phyloP scores from a whole-genome alignment of 306 rosid genomes.

The Luffa acutangula region DNA sequence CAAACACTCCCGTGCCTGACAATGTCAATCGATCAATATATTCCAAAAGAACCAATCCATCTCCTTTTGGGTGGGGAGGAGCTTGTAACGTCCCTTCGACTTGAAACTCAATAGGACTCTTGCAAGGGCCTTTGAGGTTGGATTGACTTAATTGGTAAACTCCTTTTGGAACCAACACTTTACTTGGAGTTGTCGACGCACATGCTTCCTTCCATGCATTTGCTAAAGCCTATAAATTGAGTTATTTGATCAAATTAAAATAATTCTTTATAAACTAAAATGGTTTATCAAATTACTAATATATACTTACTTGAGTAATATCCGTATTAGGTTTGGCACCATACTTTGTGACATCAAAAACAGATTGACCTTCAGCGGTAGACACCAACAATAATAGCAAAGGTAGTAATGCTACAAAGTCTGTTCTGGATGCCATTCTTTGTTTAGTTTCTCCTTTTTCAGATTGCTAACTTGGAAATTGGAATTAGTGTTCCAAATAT shows the following conservation, averaged over 20 bases:
- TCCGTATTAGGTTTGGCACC: constrained; percentile 15
- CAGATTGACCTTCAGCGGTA: background rate
- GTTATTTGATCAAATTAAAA: background rate
- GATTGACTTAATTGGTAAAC: background rate
- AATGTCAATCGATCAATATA: constrained; percentile 18
- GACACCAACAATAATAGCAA: background rate
- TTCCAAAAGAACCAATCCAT: constrained; percentile 28
- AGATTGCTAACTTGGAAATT: background rate
- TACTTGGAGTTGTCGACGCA: constrained; percentile 4
- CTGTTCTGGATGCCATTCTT: background rate
- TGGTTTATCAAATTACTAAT: background rate
- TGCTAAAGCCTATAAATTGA: constrained; percentile 7
- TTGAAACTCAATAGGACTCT: constrained; percentile 20
- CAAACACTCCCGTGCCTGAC: constrained; percentile 31
- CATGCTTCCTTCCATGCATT: constrained; percentile 33
- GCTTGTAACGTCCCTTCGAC: constrained; percentile 27
- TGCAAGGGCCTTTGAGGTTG: constrained; percentile 27
- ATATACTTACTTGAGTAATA: constrained; percentile 6
- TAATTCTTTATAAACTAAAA: background rate
- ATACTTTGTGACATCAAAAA: constrained; percentile 8
- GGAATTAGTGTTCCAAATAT: background rate
- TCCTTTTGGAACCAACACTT: constrained; percentile 14
- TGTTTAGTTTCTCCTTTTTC: background rate
- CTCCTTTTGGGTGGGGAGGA: constrained; percentile 1
- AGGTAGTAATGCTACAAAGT: background rate